Base-by-base conservation (phyloP, 331 rosid species). In the Cydonia oblonga region DNA sequence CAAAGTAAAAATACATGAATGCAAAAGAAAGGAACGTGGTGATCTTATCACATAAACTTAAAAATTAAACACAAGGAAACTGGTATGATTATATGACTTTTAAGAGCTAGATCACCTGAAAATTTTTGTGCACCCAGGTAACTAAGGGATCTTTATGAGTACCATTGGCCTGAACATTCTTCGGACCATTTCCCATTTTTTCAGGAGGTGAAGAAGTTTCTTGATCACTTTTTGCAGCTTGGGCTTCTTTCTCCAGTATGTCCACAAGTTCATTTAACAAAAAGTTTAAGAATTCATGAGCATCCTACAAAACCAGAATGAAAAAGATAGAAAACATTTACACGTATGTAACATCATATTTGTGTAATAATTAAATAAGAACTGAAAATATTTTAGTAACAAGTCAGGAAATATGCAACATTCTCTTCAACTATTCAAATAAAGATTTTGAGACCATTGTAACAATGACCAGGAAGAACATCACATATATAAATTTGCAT, bases 51-150 rank as follows among this genome's bases (percentile, higher is more conserved):
- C 52, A 64, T 12, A 40, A 57, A 57, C 58, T 64, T 54, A 14
- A 24, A 5, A 72, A 70, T 40, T 62, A 28, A 49, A 20, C 68
- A 33, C 57, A 53, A n/a, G 49, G 15, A 66, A 66, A 19, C 38
- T 33, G 22, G 29, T 65, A 71, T 70, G 75, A 57, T 46, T 29
- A 42, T 52, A 46, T 54, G 32, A 68, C 56, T 65, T 56, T 80
- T 76, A 62, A 65, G 66, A 79, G 76, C 75, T 59, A 79, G 70
- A 83, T 82, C 78, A 95, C 99, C 99, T 95, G 99, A 83, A 95
- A 95, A 81, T 91, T 95, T 86, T 73, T 90, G 89, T 95, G 99
- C 71, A 95, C 99, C 99, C 99, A 95, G 25, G 99, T 95, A 77
- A 91, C 96, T 25, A 95, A 75, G 68, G 97, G 97, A 78, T 88